Evolutionary conservation across 2,329 filamentous ascomycete genomes (phyloP), one percentile per base, ranked within the genome.

Genomic region (Penicillium brevicompactum): DNA sequence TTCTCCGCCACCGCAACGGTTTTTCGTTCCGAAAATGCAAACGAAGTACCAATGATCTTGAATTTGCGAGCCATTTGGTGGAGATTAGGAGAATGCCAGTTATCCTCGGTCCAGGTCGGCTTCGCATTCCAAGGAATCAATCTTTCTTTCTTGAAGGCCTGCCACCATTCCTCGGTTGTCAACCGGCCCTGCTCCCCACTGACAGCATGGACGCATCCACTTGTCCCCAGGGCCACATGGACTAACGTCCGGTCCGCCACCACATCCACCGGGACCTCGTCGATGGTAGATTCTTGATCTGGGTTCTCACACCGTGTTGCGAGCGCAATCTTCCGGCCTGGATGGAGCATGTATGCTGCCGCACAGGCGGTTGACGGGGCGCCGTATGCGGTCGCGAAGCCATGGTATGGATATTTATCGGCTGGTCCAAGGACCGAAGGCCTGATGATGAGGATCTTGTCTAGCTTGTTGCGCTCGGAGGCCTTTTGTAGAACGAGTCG

Each of bases 231-330:
- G 2, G 62, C 62, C 10, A 53, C 46, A 50, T 65, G 62, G 14
- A 61, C 53, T 4, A 65, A 49, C 2, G 63, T 22, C 10, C 65
- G 56, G 43, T 67, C 65, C 3, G 56, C 63, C 1, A 67, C 65
- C 3, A 67, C 63, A 46, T 67, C 65, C 16, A 67, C 61, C 2
- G 63, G 62, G 11, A 67, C 65, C 31, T 66, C 63, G 27, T 67
- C 65, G 13, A 65, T 64, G 1, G 59, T 64, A 1, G 59, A 58
- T 16, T 67, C 54, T 31, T 54, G 30, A 4, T 57, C 43, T 8
- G 65, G 63, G 13, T 64, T 53, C 16, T 62, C n/a, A 16, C 51
- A 63, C 34, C 60, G 49, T 0, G 65, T 58, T 8, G 63, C 46
- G 1, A 65, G 56, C 4, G 32, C 22, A 7, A 65, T 64, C 13